phyloP scores from a whole-genome alignment of 1,284 basidiomycete genomes.

The Flammula alnicola region DNA sequence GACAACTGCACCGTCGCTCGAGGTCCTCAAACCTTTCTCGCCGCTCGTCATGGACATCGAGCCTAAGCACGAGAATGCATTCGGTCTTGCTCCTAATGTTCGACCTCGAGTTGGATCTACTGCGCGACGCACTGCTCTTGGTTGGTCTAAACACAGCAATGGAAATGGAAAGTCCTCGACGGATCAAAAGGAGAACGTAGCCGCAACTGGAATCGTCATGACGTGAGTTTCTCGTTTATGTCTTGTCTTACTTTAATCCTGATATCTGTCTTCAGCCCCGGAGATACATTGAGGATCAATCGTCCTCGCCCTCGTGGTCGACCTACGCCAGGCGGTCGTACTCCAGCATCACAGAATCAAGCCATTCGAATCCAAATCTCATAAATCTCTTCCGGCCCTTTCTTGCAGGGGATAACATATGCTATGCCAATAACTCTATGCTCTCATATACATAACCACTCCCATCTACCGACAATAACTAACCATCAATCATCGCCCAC shows the following conservation, averaged over 20 bases:
- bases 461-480: no score
- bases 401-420: no score
- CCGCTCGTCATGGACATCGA: constrained; percentile 38
- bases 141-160: constrained; percentile 61
- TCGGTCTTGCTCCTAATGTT: constrained; percentile 39
- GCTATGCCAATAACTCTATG: no score
- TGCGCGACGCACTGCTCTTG: constrained; percentile 56
- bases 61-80: constrained; percentile 40
- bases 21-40: constrained; percentile 47
- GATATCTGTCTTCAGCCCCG: constrained; percentile 46
- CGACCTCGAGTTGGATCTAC: constrained; percentile 59
- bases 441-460: no score
- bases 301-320: constrained; percentile 67
- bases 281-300: constrained; percentile 64
- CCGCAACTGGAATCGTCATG: constrained; percentile 46
- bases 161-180: constrained; percentile 33
- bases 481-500: no score
- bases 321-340: constrained; percentile 56
- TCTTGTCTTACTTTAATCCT: not conserved
- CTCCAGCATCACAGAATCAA: constrained; percentile 42
- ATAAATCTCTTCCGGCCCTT: no score
- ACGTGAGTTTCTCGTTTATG: constrained; percentile 51
- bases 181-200: constrained; percentile 57
- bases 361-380: constrained; percentile 42
- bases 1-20: constrained; percentile 38